These are phyloP conservation scores for Colletotrichum sp. DNA, from an alignment of 2,329 filamentous ascomycete genomes.

Conservation along the genomic window DNA sequence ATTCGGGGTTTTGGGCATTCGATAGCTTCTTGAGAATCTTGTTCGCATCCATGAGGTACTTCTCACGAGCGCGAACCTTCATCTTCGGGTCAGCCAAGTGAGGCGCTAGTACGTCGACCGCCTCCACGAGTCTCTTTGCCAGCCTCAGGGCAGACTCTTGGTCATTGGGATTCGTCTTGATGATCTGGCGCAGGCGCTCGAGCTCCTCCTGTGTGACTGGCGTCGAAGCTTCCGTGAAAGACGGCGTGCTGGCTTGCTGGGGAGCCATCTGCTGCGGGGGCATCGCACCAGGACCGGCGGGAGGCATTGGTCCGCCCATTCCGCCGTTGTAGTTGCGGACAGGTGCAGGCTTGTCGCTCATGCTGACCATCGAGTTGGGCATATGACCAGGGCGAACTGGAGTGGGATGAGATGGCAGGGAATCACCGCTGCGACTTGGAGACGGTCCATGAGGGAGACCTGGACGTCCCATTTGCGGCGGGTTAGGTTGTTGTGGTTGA, in stretches of 20 bases:
- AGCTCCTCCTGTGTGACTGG: conserved; percentile 82
- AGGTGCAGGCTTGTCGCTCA: conserved; percentile 63
- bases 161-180: conserved; percentile 76
- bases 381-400: conserved; percentile 69
- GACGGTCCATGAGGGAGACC: conserved; percentile 30
- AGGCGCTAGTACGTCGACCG: conserved; percentile 75
- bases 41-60: conserved; percentile 83
- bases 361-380: conserved; percentile 60
- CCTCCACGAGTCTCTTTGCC: conserved; percentile 86
- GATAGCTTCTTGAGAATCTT: conserved; percentile 92
- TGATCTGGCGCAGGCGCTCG: conserved; percentile 71
- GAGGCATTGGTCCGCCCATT: conserved; percentile 47
- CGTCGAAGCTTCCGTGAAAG: conserved; percentile 21
- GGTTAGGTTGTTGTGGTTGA: not conserved
- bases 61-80: conserved; percentile 78
- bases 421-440: conserved; percentile 44
- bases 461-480: conserved; percentile 14
- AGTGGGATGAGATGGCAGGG: conserved; percentile 64
- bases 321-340: conserved; percentile 60
- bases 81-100: conserved; percentile 71
- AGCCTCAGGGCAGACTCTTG: conserved; percentile 73
- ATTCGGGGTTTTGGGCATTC: conserved; percentile 74
- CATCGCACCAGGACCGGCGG: conserved; percentile 33
- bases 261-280: conserved; percentile 30
- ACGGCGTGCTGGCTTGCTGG: conserved; percentile 26